Evolutionary conservation across 805 yeast genomes (phyloP).

Genomic region (Candida arabinofermentans): DNA sequence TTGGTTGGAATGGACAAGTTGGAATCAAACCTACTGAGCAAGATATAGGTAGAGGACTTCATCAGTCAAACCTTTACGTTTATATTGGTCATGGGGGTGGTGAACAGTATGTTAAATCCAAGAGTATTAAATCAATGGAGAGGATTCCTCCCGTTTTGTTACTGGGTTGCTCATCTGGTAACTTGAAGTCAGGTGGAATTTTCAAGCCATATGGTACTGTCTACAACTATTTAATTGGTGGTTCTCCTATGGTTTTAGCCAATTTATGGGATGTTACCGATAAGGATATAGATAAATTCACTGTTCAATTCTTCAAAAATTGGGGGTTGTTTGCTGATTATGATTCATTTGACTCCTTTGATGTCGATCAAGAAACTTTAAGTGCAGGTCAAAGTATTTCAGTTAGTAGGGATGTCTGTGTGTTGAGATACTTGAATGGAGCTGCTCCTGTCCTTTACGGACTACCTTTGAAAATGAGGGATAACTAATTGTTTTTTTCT

Average conservation of each 20-base stretch:
- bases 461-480: constrained; percentile 49
- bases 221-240: constrained; percentile 70
- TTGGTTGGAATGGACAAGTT: constrained; percentile 49
- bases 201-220: constrained; percentile 77
- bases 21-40: constrained; percentile 57
- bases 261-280: constrained; percentile 97
- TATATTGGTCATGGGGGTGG: constrained; percentile 98
- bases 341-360: constrained; percentile 18
- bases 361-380: constrained; percentile 5
- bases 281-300: constrained; percentile 84
- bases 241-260: constrained; percentile 78
- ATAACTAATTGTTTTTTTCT: neutral
- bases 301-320: constrained; percentile 50
- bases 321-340: constrained; percentile 56
- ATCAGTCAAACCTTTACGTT: constrained; percentile 48
- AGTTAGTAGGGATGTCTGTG: constrained; percentile 62
- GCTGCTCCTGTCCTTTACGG: constrained; percentile 94
- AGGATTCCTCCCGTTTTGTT: constrained; percentile 58
- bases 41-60: constrained; percentile 42
- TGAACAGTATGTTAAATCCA: constrained; percentile 67
- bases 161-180: constrained; percentile 90
- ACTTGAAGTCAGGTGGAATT: constrained; percentile 50
- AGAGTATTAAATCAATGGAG: constrained; percentile 42
- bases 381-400: constrained; percentile 55
- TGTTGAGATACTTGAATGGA: constrained; percentile 74